Evolutionary conservation across 257 asterid species (phyloP), one percentile per base, ranked within the genome.

Genomic region (Solanum pimpinellifolium): DNA sequence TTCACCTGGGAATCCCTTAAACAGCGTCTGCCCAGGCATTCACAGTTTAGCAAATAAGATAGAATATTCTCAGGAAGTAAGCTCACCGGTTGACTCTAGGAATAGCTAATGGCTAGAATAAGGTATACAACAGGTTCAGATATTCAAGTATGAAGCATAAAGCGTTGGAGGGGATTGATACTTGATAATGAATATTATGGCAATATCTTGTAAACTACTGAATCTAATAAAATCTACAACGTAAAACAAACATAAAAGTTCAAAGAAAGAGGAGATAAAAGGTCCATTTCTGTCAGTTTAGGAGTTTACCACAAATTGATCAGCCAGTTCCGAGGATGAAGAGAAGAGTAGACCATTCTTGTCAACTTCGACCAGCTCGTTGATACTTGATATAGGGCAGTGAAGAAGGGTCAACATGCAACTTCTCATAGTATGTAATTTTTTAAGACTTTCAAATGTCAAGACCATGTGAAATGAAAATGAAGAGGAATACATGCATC

Each of bases 261-360:
- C 62, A 66, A 84, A 66, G 12, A 65, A 84, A 41, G 65, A 84
- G 87, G 18, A 62, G 18, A 59, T 35, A 60, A 23, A 62, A 68
- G 16, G 39, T 84, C 52, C 49, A 62, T 20, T 33, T 62, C 42
- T 83, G 76, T 70, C 65, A 46, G 72, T 6, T 1, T 47, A 84
- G 37, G 86, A 88, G 90, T 92, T 90, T 92, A 95, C 99, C 98
- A 97, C 89, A 89, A 97, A 95, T 88, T 94, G 94, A 65, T 97
- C 98, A 21, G 98, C 99, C 85, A 97, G 94, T 90, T 96, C 99
- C 10, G 98, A 92, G 41, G 99, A 97, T 76, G 98, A 93, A 2
- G 99, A 97, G 92, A 97, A 95, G 70, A 95, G 97, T 88, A 94
- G 94, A 86, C 99, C 99, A 83, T 95, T 95, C 91, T 92, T 95